phyloP scores from a whole-genome alignment of 2,329 filamentous ascomycete genomes.

The Aspergillus versicolor region DNA sequence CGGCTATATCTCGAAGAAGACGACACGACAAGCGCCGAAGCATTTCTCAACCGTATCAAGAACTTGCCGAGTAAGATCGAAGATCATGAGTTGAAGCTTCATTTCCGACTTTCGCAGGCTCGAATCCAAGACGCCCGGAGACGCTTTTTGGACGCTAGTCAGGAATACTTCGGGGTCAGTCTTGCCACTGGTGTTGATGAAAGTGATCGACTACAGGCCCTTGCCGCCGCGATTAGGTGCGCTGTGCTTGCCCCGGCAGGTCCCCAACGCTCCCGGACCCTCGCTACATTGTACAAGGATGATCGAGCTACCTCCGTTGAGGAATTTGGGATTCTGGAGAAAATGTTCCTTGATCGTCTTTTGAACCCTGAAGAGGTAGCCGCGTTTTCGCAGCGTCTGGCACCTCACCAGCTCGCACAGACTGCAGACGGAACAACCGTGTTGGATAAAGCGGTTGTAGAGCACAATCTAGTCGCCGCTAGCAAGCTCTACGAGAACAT shows the following conservation, averaged over 20 bases:
- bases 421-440: slow-evolving; percentile 92
- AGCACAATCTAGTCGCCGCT: slow-evolving; percentile 89
- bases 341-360: slow-evolving; percentile 92
- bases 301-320: slow-evolving; percentile 73
- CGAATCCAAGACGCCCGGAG: slow-evolving; percentile 89
- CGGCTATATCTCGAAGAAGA: slow-evolving; percentile 92
- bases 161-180: slow-evolving; percentile 85
- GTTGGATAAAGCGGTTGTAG: slow-evolving; percentile 86
- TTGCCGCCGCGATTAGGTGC: slow-evolving; percentile 85
- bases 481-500: slow-evolving; percentile 80
- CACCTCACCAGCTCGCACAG: slow-evolving; percentile 84
- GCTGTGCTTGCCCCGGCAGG: slow-evolving; percentile 90
- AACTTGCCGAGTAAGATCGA: slow-evolving; percentile 77
- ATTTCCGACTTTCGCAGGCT: slow-evolving; percentile 89
- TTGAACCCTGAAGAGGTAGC: slow-evolving; percentile 79
- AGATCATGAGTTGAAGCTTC: slow-evolving; percentile 71
- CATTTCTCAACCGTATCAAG: slow-evolving; percentile 91
- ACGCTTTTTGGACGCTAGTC: slow-evolving; percentile 82
- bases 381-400: slow-evolving; percentile 76
- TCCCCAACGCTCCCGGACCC: slow-evolving; percentile 73
- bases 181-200: slow-evolving; percentile 77
- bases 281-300: slow-evolving; percentile 89
- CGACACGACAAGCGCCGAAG: slow-evolving; percentile 80
- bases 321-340: slow-evolving; percentile 88
- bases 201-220: slow-evolving; percentile 78